Percentiles rank a stretch among this genome's conserved stretches.
These are phyloP conservation scores for Phytopythium aichiense DNA, from an alignment of 352 stramenopile species.

Conservation along the genomic window DNA sequence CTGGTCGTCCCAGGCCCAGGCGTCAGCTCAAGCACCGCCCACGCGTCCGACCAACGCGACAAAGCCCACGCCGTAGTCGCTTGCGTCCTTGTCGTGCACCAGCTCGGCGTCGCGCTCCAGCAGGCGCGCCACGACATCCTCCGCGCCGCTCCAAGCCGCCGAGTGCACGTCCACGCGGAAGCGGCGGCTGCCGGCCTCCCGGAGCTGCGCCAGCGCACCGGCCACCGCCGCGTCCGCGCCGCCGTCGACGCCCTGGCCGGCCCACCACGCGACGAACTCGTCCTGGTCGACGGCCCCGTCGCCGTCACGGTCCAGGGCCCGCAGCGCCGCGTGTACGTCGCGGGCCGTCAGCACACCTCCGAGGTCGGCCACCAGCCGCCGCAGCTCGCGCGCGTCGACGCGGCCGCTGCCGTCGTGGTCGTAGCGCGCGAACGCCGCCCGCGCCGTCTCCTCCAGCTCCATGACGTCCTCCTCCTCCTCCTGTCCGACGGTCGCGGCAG, in stretches of 20 bases:
- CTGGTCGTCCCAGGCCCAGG: slow-evolving; percentile 16
- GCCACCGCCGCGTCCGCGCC: slow-evolving; percentile 42
- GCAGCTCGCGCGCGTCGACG: slow-evolving; percentile 50
- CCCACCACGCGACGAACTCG: slow-evolving; percentile 66
- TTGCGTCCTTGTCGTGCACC: slow-evolving; percentile 32
- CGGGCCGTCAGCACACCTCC: slow-evolving; percentile 46
- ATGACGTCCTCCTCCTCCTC: slow-evolving; percentile 1
- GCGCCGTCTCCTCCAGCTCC: slow-evolving; percentile 50
- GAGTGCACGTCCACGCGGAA: slow-evolving; percentile 71
- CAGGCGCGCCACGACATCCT: slow-evolving; percentile 40
- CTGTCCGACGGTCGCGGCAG: not conserved
- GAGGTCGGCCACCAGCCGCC: slow-evolving; percentile 44
- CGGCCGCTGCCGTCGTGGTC: slow-evolving; percentile 48
- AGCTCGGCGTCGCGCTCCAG: slow-evolving; percentile 38
- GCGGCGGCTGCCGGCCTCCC: slow-evolving; percentile 42
- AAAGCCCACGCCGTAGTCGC: slow-evolving; percentile 46
- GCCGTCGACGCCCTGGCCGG: slow-evolving; percentile 22
- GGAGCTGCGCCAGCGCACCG: slow-evolving; percentile 43
- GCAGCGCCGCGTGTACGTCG: slow-evolving; percentile 32
- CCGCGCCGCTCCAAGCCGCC: slow-evolving; percentile 45
- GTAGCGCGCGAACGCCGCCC: slow-evolving; percentile 54
- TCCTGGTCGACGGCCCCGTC: slow-evolving; percentile 49
- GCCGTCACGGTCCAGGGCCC: slow-evolving; percentile 42
- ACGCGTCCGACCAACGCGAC: not conserved
- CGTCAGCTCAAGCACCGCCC: not conserved